These are phyloP conservation scores for Neurospora sp. DNA, from an alignment of 495 filamentous ascomycete genomes.

Conservation along the genomic window DNA sequence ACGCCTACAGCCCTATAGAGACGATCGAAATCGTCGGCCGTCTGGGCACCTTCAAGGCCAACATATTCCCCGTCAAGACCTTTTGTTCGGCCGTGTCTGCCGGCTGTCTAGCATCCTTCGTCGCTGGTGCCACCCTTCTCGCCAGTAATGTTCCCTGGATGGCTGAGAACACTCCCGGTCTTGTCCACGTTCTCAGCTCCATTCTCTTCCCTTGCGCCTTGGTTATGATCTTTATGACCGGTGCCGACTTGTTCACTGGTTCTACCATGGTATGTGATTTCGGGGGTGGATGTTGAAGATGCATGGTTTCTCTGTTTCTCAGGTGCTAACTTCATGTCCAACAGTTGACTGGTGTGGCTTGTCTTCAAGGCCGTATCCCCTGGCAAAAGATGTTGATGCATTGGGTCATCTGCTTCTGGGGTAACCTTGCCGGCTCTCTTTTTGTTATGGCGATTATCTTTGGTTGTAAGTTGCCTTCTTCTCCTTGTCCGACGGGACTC, in stretches of 20 bases:
- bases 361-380: conserved; percentile 41
- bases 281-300: background rate
- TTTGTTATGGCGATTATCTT: conserved; percentile 50
- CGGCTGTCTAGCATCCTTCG: conserved; percentile 44
- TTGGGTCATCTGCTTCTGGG: conserved; percentile 49
- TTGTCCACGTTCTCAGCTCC: conserved; percentile 46
- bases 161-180: conserved; percentile 47
- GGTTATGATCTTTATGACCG: conserved; percentile 49
- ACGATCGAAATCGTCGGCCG: conserved; percentile 36
- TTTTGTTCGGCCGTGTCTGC: conserved; percentile 45
- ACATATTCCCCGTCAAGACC: conserved; percentile 43
- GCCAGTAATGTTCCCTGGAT: conserved; percentile 50
- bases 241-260: conserved; percentile 49
- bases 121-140: conserved; percentile 40
- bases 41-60: conserved; percentile 39
- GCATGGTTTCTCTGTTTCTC: background rate
- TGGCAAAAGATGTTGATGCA: conserved; percentile 40
- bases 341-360: conserved; percentile 45
- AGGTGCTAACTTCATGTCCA: background rate
- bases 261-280: conserved; percentile 41
- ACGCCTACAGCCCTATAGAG: conserved; percentile 33
- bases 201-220: conserved; percentile 51
- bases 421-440: conserved; percentile 49
- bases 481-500: background rate
- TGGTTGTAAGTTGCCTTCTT: conserved; percentile 36